A percentile compares a stretch with the other conserved stretches of the same genome.
Evolutionary conservation across 352 stramenopile species (phyloP).

Genomic region (Globisporangium echinulatum): DNA sequence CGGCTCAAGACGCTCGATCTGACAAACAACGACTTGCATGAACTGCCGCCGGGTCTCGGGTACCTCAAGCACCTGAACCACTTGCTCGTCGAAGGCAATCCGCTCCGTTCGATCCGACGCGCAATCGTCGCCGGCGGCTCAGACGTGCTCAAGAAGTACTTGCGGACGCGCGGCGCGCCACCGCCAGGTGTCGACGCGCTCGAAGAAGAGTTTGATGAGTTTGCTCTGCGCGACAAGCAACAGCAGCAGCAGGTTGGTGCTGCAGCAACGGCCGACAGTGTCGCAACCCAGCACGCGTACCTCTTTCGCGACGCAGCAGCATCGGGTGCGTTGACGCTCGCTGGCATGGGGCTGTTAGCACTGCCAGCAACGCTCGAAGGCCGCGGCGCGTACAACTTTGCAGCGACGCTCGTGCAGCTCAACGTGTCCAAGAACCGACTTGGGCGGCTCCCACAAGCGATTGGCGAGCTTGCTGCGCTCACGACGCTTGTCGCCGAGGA

Average conservation of each 20-base stretch:
- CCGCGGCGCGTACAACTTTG: constrained; percentile 43
- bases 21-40: constrained; percentile 77
- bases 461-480: constrained; percentile 48
- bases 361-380: constrained; percentile 32
- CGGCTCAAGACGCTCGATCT: constrained; percentile 77
- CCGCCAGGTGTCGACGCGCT: constrained; percentile 50
- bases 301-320: constrained; percentile 61
- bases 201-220: constrained; percentile 73
- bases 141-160: constrained; percentile 75
- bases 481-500: constrained; percentile 68
- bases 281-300: constrained; percentile 38
- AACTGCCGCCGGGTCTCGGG: constrained; percentile 60
- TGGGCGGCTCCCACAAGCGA: constrained; percentile 26
- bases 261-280: constrained; percentile 8
- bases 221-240: constrained; percentile 36
- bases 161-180: constrained; percentile 63
- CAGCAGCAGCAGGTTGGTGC: constrained; percentile 21
- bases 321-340: constrained; percentile 43
- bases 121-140: constrained; percentile 56
- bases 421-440: constrained; percentile 74
- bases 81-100: constrained; percentile 71
- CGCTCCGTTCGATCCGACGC: constrained; percentile 64
- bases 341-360: constrained; percentile 45
- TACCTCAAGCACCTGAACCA: constrained; percentile 76
- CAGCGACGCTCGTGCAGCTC: constrained; percentile 45